Evolutionary conservation across 2,329 filamentous ascomycete genomes (phyloP), one percentile per base, ranked within the genome.

Genomic region (Penicillium sclerotigenum): DNA sequence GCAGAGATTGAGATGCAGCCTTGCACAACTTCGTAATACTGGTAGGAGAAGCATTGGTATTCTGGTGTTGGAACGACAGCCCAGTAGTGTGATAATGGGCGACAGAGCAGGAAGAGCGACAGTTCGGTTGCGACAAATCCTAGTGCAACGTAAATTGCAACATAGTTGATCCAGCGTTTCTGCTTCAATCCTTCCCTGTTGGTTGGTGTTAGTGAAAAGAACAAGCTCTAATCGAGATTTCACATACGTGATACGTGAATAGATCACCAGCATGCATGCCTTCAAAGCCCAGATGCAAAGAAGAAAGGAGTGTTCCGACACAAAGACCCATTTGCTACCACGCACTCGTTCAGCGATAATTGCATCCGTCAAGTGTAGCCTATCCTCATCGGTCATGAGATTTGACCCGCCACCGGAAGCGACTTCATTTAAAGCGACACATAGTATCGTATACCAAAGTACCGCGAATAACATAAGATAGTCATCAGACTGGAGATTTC

Each of bases 311-410:
- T 86, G 77, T 61, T 87, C 84, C 3, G 83, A 81, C 9, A 85
- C 79, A 36, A 86, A 75, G 0, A 86, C 83, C 74, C 84, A 80
- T 75, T 87, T 87, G 43, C 82, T 85, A 11, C 84, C 85, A 36
- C 68, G 72, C 0, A 74, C 67, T 47, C 82, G 74, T 31, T 76
- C 71, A 4, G 59, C 63, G 45, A 79, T 76, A 34, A 75, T 75
- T 0, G 72, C 59, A 0, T 78, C 73, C 0, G 83, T 83, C 46
- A 86, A 71, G 4, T 67, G 58, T 0, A 69, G 64, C 0, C 71
- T 68, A 28, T 83, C 74, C 16, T 77, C 70, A 0, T 79, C 76
- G 18, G 80, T 74, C 70, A 87, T 83, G 18, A 87, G 74, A 63
- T 87, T 87, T 40, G 81, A 85, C 14, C 79, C 81, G n/a, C 81